These are phyloP conservation scores for Monosporascus sp. DNA, from an alignment of 2,329 filamentous ascomycete species.

Conservation along the genomic window DNA sequence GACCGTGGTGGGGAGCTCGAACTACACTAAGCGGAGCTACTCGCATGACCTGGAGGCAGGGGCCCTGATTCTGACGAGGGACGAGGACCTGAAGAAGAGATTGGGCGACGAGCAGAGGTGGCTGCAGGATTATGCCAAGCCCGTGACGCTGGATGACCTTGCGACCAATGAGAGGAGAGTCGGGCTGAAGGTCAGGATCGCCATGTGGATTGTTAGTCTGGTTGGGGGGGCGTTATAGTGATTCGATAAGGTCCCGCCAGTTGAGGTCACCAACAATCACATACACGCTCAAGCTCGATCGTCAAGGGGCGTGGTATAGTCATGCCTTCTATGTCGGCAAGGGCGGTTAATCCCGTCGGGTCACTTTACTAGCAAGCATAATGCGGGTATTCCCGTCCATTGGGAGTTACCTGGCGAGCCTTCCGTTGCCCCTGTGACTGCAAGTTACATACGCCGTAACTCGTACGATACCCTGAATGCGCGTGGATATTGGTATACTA, in stretches of 20 bases:
- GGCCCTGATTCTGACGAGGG: constrained; percentile 75
- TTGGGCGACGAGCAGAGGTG: constrained; percentile 77
- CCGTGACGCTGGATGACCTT: constrained; percentile 72
- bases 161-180: constrained; percentile 77
- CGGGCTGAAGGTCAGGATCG: constrained; percentile 74
- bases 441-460: too few species aligned
- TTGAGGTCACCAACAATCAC: too few species aligned
- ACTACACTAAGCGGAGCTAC: constrained; percentile 94
- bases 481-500: too few species aligned
- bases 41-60: constrained; percentile 88
- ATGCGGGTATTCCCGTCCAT: too few species aligned
- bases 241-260: not conserved
- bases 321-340: too few species aligned
- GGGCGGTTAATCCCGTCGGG: too few species aligned
- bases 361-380: too few species aligned
- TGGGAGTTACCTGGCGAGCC: too few species aligned
- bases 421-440: too few species aligned
- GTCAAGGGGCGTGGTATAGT: too few species aligned
- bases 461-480: too few species aligned
- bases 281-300: too few species aligned
- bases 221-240: constrained; percentile 78
- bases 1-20: constrained; percentile 83
- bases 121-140: constrained; percentile 68
- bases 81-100: constrained; percentile 64
- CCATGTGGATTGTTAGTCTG: constrained; percentile 88